These are phyloP conservation scores for Ambrosia trifida DNA, from an alignment of 129 eudicot genomes.

Conservation along the genomic window DNA sequence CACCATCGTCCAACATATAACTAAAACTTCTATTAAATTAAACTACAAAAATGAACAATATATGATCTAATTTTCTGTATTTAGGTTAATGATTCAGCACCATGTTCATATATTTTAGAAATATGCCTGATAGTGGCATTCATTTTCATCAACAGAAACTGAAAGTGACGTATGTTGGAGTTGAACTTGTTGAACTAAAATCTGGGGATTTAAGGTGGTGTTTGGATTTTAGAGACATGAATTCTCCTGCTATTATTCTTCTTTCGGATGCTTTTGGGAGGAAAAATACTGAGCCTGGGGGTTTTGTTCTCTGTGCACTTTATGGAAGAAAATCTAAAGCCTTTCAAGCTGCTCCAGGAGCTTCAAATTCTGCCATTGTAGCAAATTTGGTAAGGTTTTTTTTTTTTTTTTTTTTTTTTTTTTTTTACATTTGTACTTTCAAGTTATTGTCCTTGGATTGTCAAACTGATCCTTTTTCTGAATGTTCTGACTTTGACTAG, in stretches of 20 bases:
- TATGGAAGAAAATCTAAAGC: slow-evolving; percentile 99
- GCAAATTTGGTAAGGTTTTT: slow-evolving; percentile 70
- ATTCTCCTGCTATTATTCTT: slow-evolving; percentile 72
- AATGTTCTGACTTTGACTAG: slow-evolving; percentile 39
- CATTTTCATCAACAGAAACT: slow-evolving; percentile 59
- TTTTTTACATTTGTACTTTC: background rate
- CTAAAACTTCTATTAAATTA: background rate
- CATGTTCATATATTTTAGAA: background rate
- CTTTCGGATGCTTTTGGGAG: slow-evolving; percentile 77
- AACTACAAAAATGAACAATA: background rate
- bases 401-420: too few species aligned
- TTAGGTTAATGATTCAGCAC: slow-evolving; percentile 16
- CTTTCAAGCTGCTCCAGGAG: slow-evolving; percentile 93
- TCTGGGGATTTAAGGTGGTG: slow-evolving; percentile 97
- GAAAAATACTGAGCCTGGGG: slow-evolving; percentile 70
- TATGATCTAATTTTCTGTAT: background rate
- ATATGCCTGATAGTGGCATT: slow-evolving; percentile 10
- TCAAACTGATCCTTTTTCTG: slow-evolving; percentile 15
- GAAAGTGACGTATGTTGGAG: slow-evolving; percentile 87
- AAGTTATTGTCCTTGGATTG: background rate
- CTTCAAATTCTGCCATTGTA: slow-evolving; percentile 60
- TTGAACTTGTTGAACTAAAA: slow-evolving; percentile 74
- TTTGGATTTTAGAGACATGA: slow-evolving; percentile 96
- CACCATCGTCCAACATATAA: slow-evolving; percentile 7
- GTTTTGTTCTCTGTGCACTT: slow-evolving; percentile 82